A percentile compares a stretch with the other conserved stretches of the same genome.
Conservation (phyloP, 306 rosid species). For the Astragalus membranaceus region DNA sequence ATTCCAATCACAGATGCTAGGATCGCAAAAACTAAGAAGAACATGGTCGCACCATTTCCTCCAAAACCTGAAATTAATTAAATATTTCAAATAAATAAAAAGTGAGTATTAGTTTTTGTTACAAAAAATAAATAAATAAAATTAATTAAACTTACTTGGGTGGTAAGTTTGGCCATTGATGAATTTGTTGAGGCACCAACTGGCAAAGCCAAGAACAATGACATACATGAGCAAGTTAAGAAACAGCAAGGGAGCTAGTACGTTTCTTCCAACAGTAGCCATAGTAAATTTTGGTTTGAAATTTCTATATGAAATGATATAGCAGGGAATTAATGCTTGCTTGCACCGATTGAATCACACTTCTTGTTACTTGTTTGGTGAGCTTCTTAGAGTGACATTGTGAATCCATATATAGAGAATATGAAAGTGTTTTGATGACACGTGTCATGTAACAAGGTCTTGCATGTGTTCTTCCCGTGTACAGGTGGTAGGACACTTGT, state of each 20-base stretch:
- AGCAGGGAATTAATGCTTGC: background rate
- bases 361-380: background rate
- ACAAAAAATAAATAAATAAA: too few relatives aligned
- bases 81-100: too few relatives aligned
- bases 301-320: background rate
- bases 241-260: constrained; percentile 82
- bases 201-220: constrained; percentile 69
- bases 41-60: constrained; percentile 80
- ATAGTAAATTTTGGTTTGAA: constrained; percentile 10
- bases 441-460: constrained; percentile 36
- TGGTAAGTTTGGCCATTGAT: constrained; percentile 89
- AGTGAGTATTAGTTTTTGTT: too few relatives aligned
- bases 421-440: constrained; percentile 11
- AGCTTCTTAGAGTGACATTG: background rate
- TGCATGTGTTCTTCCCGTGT: constrained; percentile 38
- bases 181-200: constrained; percentile 73
- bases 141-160: constrained; percentile 50
- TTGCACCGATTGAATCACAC: constrained; percentile 9
- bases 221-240: constrained; percentile 79
- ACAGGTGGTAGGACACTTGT: constrained; percentile 84
- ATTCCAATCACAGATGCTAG: constrained; percentile 61
- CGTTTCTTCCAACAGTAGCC: constrained; percentile 73
- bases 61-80: constrained; percentile 50
- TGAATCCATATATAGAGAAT: constrained; percentile 23
- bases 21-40: constrained; percentile 52